Evolutionary conservation across 1,139 yeast species (phyloP), one percentile per base, ranked within the genome.

Genomic region (Geotrichum europaeum): DNA sequence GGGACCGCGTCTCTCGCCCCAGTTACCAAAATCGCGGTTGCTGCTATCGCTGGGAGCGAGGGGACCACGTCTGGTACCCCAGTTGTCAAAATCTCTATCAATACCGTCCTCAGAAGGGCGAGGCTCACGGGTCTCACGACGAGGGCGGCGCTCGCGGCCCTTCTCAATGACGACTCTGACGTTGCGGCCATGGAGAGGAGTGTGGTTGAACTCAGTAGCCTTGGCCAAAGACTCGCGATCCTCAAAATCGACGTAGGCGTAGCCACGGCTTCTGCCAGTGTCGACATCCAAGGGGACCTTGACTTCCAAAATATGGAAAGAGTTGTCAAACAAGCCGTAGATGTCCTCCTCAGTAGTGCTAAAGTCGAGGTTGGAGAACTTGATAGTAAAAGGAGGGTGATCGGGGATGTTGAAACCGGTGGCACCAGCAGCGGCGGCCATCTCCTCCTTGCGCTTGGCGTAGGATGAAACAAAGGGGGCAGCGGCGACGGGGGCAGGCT

Each of bases 381-480:
- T 84, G 24, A 97, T 97, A 70, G 89, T 87, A 80, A 77, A 95
- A 60, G 99, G 99, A 36, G 97, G 92, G 60, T 78, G 81, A 70
- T 91, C 96, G 56, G 99, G 99, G 64, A 95, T 80, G 53, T 96
- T 96, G 70, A 78, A 87, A 70, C 86, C 94, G 65, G 80, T 54
- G 55, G 54, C 49, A 22, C 45, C 53, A 49, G 57, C 54, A n/a
- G 59, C 10, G n/a, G 51, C n/a, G 10, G 57, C 30, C 18, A 40
- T n/a, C 20, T 40, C 51, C 51, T 49, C 51, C 51, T 40, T 40
- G 47, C 47, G 47, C 47, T 40, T 40, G 10, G 49, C 52, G 20
- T 40, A 55, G 24, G 53, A 28, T 43, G 58, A 10, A 10, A n/a
- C 24, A 30, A 52, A 24, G 47, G 60, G 43, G 24, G 60, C n/a